phyloP scores from a whole-genome alignment of 1,284 basidiomycete genomes.

The Sphagnurus paluster region DNA sequence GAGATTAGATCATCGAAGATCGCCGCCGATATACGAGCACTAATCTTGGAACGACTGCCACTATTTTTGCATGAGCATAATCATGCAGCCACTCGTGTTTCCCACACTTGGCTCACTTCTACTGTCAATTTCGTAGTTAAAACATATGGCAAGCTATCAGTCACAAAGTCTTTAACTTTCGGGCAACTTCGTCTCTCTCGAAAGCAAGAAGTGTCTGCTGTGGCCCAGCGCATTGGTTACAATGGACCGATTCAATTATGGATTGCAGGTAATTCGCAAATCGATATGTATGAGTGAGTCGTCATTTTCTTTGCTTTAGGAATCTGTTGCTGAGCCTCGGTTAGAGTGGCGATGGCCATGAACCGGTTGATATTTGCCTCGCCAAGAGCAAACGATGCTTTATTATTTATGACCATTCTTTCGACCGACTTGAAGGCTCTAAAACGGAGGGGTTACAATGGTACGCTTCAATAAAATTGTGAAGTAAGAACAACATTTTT shows the following conservation, averaged over 20 bases:
- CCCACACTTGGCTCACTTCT: conserved; percentile 74
- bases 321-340: neutral
- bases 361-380: conserved; percentile 76
- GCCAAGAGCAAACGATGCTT: conserved; percentile 77
- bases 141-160: conserved; percentile 59
- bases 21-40: conserved; percentile 50
- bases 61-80: conserved; percentile 91
- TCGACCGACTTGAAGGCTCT: conserved; percentile 86
- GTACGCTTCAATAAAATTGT: no score
- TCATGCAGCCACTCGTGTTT: conserved; percentile 67
- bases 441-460: conserved; percentile 85
- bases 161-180: conserved; percentile 60
- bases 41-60: conserved; percentile 87
- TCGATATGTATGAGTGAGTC: conserved; percentile 93
- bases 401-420: conserved; percentile 91
- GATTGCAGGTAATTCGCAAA: conserved; percentile 69
- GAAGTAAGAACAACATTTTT: no score
- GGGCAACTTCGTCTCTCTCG: conserved; percentile 49
- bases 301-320: conserved; percentile 1
- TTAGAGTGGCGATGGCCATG: conserved; percentile 77
- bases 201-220: conserved; percentile 74
- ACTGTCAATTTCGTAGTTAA: conserved; percentile 74
- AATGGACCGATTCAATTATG: conserved; percentile 73
- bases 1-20: conserved; percentile 52
- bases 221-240: conserved; percentile 53